A percentile compares a stretch with the other conserved stretches of the same genome.
phyloP scores from a whole-genome alignment of 768 basidiomycete species.

The Lentinula guzmanii region DNA sequence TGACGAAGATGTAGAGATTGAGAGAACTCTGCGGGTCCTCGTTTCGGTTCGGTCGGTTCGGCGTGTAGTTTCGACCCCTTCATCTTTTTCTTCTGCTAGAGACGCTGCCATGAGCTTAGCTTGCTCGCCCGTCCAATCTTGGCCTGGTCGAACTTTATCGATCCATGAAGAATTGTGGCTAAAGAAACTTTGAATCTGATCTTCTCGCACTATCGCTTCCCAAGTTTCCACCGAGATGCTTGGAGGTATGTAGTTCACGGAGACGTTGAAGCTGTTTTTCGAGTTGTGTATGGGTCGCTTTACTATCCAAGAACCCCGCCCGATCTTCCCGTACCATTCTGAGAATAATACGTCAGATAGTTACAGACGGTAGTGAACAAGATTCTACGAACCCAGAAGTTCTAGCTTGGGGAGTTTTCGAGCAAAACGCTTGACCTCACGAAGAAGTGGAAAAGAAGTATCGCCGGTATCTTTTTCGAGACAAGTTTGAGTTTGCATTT shows the following conservation, averaged over 20 bases:
- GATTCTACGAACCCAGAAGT: slow-evolving; percentile 18
- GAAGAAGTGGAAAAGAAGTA: slow-evolving; percentile 26
- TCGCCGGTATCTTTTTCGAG: slow-evolving; percentile 14
- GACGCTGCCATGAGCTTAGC: slow-evolving; percentile 3
- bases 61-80: neutral
- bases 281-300: slow-evolving; percentile 17
- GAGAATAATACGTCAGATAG: neutral
- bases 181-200: slow-evolving; percentile 8
- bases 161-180: neutral
- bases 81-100: neutral
- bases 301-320: slow-evolving; percentile 24
- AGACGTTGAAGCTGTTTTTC: slow-evolving; percentile 23
- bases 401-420: slow-evolving; percentile 27
- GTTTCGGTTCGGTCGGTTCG: neutral
- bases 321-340: slow-evolving; percentile 31
- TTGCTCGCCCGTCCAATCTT: slow-evolving; percentile 5
- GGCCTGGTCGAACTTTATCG: neutral
- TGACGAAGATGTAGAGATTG: slow-evolving; percentile 1
- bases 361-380: neutral
- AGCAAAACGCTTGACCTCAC: slow-evolving; percentile 31
- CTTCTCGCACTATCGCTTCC: slow-evolving; percentile 14
- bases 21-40: neutral
- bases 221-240: slow-evolving; percentile 15
- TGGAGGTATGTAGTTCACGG: slow-evolving; percentile 24
- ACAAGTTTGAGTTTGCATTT: slow-evolving; percentile 20